phyloP scores from a whole-genome alignment of 495 filamentous ascomycete species.

The Neurospora sp. region DNA sequence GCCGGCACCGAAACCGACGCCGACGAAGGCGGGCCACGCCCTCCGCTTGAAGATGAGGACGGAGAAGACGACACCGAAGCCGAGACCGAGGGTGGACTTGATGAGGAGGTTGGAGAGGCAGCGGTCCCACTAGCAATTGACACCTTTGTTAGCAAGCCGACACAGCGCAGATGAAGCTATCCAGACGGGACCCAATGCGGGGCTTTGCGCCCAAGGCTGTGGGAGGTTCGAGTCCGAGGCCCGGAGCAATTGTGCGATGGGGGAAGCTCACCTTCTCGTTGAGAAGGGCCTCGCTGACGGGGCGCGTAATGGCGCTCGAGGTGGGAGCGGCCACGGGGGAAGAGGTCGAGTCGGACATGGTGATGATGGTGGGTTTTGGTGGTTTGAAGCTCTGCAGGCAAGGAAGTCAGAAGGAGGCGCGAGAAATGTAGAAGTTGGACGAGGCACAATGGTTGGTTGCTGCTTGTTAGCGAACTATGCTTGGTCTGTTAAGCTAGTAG shows the following conservation, averaged over 20 bases:
- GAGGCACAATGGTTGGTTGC: not conserved
- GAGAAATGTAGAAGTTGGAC: not conserved
- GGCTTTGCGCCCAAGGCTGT: not conserved
- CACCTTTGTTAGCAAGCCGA: constrained; percentile 3
- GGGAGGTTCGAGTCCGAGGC: not conserved
- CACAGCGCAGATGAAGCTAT: not conserved
- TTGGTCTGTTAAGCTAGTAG: not conserved
- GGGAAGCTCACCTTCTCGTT: constrained; percentile 75
- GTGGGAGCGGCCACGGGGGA: constrained; percentile 13
- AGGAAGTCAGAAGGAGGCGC: not conserved
- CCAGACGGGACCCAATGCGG: not conserved
- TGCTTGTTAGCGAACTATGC: not conserved
- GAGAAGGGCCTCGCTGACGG: constrained; percentile 85
- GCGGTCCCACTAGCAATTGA: constrained; percentile 73
- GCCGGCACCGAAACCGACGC: constrained; percentile 88
- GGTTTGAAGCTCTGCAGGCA: not conserved
- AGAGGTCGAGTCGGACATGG: constrained; percentile 33
- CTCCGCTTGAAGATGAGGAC: constrained; percentile 95
- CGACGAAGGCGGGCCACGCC: constrained; percentile 90
- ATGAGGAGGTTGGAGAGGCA: constrained; percentile 94
- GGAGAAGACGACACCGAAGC: constrained; percentile 95
- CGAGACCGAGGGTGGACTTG: constrained; percentile 85
- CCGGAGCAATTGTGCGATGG: not conserved
- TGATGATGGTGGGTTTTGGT: constrained; percentile 5
- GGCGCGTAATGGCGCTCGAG: constrained; percentile 44